Base-by-base conservation (phyloP, 1,139 yeast genomes). In the Candida neerlandica region DNA sequence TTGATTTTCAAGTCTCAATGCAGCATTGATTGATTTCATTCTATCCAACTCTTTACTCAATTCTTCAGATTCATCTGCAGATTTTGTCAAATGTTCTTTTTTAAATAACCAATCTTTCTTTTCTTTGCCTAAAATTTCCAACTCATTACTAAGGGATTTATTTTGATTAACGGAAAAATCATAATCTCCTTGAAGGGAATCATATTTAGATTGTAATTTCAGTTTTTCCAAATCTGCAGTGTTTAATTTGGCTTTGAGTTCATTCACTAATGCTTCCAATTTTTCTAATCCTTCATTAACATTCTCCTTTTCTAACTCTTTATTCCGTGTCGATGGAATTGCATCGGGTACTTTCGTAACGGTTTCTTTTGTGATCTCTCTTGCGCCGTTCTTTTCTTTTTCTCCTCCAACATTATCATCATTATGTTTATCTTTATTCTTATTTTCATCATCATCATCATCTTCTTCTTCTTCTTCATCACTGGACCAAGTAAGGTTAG, bases 401-500 rank as follows among this genome's bases (percentile, higher is more conserved):
- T 32, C 44, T 45, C 19, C 57, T 60, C 16, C n/a, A n/a, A n/a
- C n/a, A n/a, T n/a, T n/a, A n/a, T n/a, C n/a, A n/a, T n/a, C n/a
- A n/a, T n/a, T n/a, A n/a, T n/a, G n/a, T n/a, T n/a, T n/a, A n/a
- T n/a, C n/a, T n/a, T n/a, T n/a, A n/a, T 46, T n/a, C n/a, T n/a
- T n/a, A n/a, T n/a, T n/a, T n/a, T n/a, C n/a, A n/a, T n/a, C n/a
- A n/a, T n/a, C n/a, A 49, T 37, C 54, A 11, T 46, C 48, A 5
- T 54, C 63, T 16, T 49, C 52, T 30, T 57, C 55, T n/a, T 55
- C 66, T 49, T 85, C 92, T 56, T 87, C 95, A 54, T 86, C 95
- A 52, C 89, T 85, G 5, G 92, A 85, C 92, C 96, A 89, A 3
- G 89, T 82, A 59, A 89, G 73, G 50, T 85, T 82, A 1, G 96